Conservation (phyloP, 1,284 basidiomycete genomes). For the Paramarasmius palmivorus region DNA sequence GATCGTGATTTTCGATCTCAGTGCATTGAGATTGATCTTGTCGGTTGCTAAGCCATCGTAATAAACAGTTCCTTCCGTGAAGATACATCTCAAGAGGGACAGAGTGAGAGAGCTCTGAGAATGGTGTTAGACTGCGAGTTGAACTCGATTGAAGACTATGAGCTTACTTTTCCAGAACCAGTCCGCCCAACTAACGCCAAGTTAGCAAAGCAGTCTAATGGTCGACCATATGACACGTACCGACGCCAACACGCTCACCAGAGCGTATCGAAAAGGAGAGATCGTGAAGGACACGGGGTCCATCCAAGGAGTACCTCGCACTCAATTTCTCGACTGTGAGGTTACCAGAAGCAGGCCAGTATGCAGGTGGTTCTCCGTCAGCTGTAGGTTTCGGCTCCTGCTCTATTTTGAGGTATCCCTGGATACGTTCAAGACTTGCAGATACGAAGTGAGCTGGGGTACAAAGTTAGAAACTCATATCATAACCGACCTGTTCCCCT, state of each 20-base stretch:
- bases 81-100: slow-evolving; percentile 55
- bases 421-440: slow-evolving; percentile 72
- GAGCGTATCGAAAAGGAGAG: slow-evolving; percentile 56
- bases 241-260: slow-evolving; percentile 66
- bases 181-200: slow-evolving; percentile 64
- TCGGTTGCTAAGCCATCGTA: slow-evolving; percentile 50
- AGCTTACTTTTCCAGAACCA: slow-evolving; percentile 69
- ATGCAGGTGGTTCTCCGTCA: slow-evolving; percentile 65
- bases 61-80: slow-evolving; percentile 55
- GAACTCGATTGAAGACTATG: slow-evolving; percentile 35
- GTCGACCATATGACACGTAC: slow-evolving; percentile 23
- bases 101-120: slow-evolving; percentile 49
- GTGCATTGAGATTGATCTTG: slow-evolving; percentile 62
- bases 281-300: slow-evolving; percentile 54
- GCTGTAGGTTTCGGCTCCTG: slow-evolving; percentile 61
- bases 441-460: neutral
- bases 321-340: slow-evolving; percentile 62
- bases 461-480: neutral
- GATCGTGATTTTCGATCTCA: slow-evolving; percentile 65
- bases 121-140: neutral
- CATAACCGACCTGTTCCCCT: slow-evolving; percentile 33
- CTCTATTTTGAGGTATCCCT: slow-evolving; percentile 72
- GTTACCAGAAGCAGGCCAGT: slow-evolving; percentile 78
- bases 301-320: slow-evolving; percentile 56
- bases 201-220: neutral